phyloP scores from a whole-genome alignment of 768 basidiomycete genomes.

The Clitopilus passeckerianus region DNA sequence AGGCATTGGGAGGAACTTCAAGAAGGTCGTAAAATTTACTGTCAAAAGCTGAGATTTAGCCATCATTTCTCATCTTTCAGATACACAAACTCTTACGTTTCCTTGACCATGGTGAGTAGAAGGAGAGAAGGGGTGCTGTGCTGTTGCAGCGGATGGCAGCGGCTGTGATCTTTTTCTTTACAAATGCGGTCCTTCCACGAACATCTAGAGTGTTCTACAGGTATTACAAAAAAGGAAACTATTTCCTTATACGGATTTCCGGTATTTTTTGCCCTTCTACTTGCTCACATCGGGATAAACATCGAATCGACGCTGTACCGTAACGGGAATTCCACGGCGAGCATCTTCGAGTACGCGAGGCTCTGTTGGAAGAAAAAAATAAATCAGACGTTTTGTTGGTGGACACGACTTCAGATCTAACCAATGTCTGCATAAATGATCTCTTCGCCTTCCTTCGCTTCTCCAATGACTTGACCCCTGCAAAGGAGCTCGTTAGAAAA shows the following conservation, averaged over 20 bases:
- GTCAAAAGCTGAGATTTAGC: conserved; percentile 1
- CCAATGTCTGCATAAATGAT: conserved; percentile 83
- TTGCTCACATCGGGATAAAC: conserved; percentile 76
- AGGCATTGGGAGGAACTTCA: conserved; percentile 74
- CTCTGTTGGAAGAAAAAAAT: conserved; percentile 24
- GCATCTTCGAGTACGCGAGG: conserved; percentile 60
- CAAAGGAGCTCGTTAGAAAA: background rate
- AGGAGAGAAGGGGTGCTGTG: conserved; percentile 11
- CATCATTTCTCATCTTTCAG: conserved; percentile 2
- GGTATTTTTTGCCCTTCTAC: conserved; percentile 1
- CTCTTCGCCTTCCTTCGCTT: conserved; percentile 72
- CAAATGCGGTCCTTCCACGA: conserved; percentile 38
- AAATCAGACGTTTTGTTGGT: background rate
- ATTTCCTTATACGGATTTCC: background rate
- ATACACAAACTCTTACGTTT: conserved; percentile 43
- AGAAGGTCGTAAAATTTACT: conserved; percentile 94
- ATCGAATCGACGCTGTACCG: conserved; percentile 85
- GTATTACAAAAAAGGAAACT: conserved; percentile 32
- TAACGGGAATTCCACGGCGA: conserved; percentile 87
- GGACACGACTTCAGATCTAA: conserved; percentile 28
- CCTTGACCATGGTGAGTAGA: conserved; percentile 54
- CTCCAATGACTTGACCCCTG: conserved; percentile 71
- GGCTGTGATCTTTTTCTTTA: conserved; percentile 21
- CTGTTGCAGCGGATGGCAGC: conserved; percentile 7
- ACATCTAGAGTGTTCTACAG: conserved; percentile 35